Percentiles rank a stretch among this genome's conserved stretches.
phyloP scores from a whole-genome alignment of 2,329 filamentous ascomycete genomes.

The Alternaria panax region DNA sequence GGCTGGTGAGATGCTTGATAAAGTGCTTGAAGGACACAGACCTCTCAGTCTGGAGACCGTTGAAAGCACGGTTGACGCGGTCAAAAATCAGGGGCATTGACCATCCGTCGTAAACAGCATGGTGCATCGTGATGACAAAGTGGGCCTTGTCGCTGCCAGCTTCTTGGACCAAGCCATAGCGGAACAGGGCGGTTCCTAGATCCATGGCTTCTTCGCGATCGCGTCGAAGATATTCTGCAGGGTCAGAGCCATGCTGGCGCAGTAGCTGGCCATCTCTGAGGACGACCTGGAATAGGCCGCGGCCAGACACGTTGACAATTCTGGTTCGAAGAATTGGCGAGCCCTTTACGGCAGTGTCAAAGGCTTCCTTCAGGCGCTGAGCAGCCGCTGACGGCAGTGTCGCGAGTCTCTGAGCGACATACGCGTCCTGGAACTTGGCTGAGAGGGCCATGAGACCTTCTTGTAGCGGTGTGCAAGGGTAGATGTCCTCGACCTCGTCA shows the following conservation, averaged over 20 bases:
- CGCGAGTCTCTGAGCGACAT: slow-evolving; percentile 50
- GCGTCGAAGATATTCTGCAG: slow-evolving; percentile 44
- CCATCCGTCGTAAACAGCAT: slow-evolving; percentile 62
- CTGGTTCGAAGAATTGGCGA: slow-evolving; percentile 51
- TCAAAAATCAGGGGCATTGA: slow-evolving; percentile 50
- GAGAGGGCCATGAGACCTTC: slow-evolving; percentile 53
- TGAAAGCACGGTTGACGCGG: slow-evolving; percentile 43
- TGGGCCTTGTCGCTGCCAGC: slow-evolving; percentile 38
- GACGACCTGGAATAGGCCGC: slow-evolving; percentile 51
- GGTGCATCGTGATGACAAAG: slow-evolving; percentile 61
- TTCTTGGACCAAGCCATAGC: slow-evolving; percentile 47
- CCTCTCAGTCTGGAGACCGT: slow-evolving; percentile 32
- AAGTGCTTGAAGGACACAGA: slow-evolving; percentile 56
- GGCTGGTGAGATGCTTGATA: slow-evolving; percentile 57
- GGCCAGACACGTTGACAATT: slow-evolving; percentile 47
- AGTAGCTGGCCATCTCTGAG: slow-evolving; percentile 41
- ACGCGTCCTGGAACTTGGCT: slow-evolving; percentile 47
- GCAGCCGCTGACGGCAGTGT: slow-evolving; percentile 44
- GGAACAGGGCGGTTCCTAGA: slow-evolving; percentile 50
- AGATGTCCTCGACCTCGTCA: slow-evolving; percentile 48
- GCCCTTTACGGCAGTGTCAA: slow-evolving; percentile 43
- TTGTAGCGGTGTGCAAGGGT: slow-evolving; percentile 54
- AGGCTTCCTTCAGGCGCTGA: slow-evolving; percentile 46
- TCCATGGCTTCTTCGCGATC: slow-evolving; percentile 49
- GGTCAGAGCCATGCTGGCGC: slow-evolving; percentile 38